A percentile compares a stretch with the other conserved stretches of the same genome.
phyloP scores from a whole-genome alignment of 345 rosid species.

The Litchi chinensis region DNA sequence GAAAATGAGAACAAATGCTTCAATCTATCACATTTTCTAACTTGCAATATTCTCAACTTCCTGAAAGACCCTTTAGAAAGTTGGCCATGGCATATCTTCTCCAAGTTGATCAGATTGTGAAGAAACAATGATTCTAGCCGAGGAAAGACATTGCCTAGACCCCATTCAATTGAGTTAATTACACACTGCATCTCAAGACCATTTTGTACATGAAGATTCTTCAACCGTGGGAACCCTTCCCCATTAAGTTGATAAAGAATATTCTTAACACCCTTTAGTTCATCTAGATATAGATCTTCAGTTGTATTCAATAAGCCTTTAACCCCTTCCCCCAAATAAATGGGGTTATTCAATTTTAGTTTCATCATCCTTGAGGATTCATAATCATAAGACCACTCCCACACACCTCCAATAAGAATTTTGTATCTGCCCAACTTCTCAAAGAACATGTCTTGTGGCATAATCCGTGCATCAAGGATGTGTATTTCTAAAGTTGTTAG shows the following conservation, averaged over 20 bases:
- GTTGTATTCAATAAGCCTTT: conserved; percentile 10
- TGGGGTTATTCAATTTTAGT: conserved; percentile 8
- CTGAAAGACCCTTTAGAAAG: conserved; percentile 4
- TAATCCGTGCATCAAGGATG: conserved; percentile 8
- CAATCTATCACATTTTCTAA: conserved; percentile 16
- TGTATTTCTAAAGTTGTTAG: conserved; percentile 11
- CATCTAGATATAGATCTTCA: conserved; percentile 16
- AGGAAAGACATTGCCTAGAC: neutral
- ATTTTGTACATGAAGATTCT: conserved; percentile 18
- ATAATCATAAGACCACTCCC: neutral
- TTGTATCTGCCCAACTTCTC: neutral
- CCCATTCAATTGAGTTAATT: neutral
- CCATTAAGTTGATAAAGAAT: conserved; percentile 10
- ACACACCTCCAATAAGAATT: conserved; percentile 2
- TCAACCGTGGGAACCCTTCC: conserved; percentile 27
- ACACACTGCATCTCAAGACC: conserved; percentile 7
- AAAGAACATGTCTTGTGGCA: conserved; percentile 17
- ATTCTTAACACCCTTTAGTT: neutral
- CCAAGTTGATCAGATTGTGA: conserved; percentile 19
- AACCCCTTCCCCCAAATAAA: conserved; percentile 1
- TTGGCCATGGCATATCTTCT: conserved; percentile 20
- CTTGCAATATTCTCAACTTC: conserved; percentile 12
- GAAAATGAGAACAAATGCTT: conserved; percentile 23
- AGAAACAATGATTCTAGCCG: conserved; percentile 4
- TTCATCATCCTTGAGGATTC: conserved; percentile 11